Percentiles rank a stretch among this genome's conserved stretches.
These are phyloP conservation scores for Salix exigua DNA, from an alignment of 345 rosid genomes.

Conservation along the genomic window DNA sequence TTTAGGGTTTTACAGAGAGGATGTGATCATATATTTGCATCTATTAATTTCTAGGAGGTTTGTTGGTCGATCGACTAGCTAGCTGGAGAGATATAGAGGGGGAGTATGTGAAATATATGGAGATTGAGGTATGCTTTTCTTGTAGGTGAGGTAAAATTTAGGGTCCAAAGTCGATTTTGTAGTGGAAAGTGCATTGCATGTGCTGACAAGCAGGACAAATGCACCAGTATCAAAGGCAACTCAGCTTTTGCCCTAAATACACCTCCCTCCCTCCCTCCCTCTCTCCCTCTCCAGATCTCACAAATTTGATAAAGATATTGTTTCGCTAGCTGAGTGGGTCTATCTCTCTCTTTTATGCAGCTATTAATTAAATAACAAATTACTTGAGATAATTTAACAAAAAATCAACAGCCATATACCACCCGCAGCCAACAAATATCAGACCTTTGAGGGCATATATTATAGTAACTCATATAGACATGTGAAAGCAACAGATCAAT, in stretches of 20 bases:
- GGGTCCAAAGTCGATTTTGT: slow-evolving; percentile 70
- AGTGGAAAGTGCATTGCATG: slow-evolving; percentile 98
- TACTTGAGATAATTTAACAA: slow-evolving; percentile 3
- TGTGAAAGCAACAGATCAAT: neutral
- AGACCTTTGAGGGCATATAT: neutral
- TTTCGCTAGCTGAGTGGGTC: slow-evolving; percentile 46
- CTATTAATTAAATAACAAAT: neutral
- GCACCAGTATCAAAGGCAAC: slow-evolving; percentile 74
- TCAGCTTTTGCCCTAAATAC: slow-evolving; percentile 46
- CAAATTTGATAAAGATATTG: slow-evolving; percentile 39
- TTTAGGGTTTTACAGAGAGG: neutral
- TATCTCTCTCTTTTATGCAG: slow-evolving; percentile 34
- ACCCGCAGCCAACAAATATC: neutral
- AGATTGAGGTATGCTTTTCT: slow-evolving; percentile 23
- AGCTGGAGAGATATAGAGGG: slow-evolving; percentile 12
- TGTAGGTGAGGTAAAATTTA: slow-evolving; percentile 23
- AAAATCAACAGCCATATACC: neutral
- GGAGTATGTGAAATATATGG: slow-evolving; percentile 18
- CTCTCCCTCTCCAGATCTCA: neutral
- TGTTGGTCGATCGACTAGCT: slow-evolving; percentile 11
- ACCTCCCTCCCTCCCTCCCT: slow-evolving; percentile 17
- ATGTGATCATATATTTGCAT: neutral
- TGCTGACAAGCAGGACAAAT: slow-evolving; percentile 68
- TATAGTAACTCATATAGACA: neutral
- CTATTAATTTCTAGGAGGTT: neutral